Evolutionary conservation across 2,329 filamentous ascomycete species (phyloP).

Genomic region (Endocalyx cinctus): DNA sequence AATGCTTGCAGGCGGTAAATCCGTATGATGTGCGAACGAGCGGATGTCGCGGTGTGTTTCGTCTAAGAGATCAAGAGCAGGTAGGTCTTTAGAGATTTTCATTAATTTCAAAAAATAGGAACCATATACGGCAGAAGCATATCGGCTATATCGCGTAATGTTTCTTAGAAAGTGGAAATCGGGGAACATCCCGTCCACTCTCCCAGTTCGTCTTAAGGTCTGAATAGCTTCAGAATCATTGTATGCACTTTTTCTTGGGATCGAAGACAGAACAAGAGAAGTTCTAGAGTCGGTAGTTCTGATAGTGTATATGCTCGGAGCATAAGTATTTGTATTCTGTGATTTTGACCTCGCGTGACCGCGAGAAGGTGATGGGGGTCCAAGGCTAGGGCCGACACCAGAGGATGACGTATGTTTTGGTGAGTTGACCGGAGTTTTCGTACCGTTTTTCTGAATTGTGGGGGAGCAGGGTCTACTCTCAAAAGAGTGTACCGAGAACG

Average conservation of each 20-base stretch:
- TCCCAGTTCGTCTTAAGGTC: slow-evolving; percentile 46
- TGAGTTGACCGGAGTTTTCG: slow-evolving; percentile 3
- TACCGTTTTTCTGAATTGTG: slow-evolving; percentile 10
- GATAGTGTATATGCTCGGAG: slow-evolving; percentile 57
- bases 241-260: slow-evolving; percentile 44
- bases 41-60: slow-evolving; percentile 56
- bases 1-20: slow-evolving; percentile 52
- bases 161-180: slow-evolving; percentile 55
- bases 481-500: slow-evolving; percentile 46
- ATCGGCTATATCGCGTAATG: slow-evolving; percentile 61
- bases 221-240: slow-evolving; percentile 43
- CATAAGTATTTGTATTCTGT: slow-evolving; percentile 27
- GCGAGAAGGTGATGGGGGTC: slow-evolving; percentile 14
- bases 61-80: slow-evolving; percentile 36
- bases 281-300: slow-evolving; percentile 51
- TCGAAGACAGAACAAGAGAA: slow-evolving; percentile 47
- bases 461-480: slow-evolving; percentile 42
- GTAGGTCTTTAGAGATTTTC: slow-evolving; percentile 52
- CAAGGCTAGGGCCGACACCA: slow-evolving; percentile 5
- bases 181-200: slow-evolving; percentile 56
- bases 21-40: slow-evolving; percentile 60
- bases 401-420: slow-evolving; percentile 12
- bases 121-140: slow-evolving; percentile 63
- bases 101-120: slow-evolving; percentile 59
- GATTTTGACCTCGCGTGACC: slow-evolving; percentile 27